Evolutionary conservation across 495 filamentous ascomycete genomes (phyloP).

Genomic region (Eremomyces bilateralis): DNA sequence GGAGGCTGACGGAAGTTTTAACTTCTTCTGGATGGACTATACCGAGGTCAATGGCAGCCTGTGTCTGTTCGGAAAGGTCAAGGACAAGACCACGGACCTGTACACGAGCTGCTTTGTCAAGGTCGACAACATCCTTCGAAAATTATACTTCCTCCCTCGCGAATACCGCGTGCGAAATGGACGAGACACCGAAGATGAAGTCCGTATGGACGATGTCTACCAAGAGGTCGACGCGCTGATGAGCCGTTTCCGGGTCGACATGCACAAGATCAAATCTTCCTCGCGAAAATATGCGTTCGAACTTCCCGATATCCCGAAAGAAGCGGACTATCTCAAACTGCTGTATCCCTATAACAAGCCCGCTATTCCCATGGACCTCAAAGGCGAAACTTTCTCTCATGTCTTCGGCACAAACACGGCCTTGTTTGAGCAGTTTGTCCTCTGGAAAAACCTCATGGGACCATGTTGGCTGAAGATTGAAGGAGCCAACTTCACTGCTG

Average conservation of each 20-base stretch:
- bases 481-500: slow-evolving; percentile 53
- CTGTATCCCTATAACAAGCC: slow-evolving; percentile 76
- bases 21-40: slow-evolving; percentile 94
- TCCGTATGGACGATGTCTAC: slow-evolving; percentile 79
- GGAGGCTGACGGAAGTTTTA: slow-evolving; percentile 76
- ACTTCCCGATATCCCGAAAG: slow-evolving; percentile 63
- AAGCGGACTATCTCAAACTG: slow-evolving; percentile 78
- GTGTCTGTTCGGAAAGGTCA: slow-evolving; percentile 90
- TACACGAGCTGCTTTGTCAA: slow-evolving; percentile 91
- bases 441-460: slow-evolving; percentile 96
- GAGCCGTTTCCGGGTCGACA: slow-evolving; percentile 56
- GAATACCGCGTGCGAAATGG: slow-evolving; percentile 42
- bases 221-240: slow-evolving; percentile 70
- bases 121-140: slow-evolving; percentile 81
- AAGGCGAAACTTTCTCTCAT: slow-evolving; percentile 79
- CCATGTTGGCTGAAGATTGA: slow-evolving; percentile 90
- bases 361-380: slow-evolving; percentile 42
- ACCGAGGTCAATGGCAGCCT: slow-evolving; percentile 81
- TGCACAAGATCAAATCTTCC: slow-evolving; percentile 84
- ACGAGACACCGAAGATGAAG: slow-evolving; percentile 51
- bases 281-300: slow-evolving; percentile 92
- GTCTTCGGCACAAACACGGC: slow-evolving; percentile 89
- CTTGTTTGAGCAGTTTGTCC: slow-evolving; percentile 90
- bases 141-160: slow-evolving; percentile 81
- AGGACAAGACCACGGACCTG: slow-evolving; percentile 57